These are phyloP conservation scores for Pythium insidiosum DNA, from an alignment of 352 stramenopile species.

Conservation along the genomic window DNA sequence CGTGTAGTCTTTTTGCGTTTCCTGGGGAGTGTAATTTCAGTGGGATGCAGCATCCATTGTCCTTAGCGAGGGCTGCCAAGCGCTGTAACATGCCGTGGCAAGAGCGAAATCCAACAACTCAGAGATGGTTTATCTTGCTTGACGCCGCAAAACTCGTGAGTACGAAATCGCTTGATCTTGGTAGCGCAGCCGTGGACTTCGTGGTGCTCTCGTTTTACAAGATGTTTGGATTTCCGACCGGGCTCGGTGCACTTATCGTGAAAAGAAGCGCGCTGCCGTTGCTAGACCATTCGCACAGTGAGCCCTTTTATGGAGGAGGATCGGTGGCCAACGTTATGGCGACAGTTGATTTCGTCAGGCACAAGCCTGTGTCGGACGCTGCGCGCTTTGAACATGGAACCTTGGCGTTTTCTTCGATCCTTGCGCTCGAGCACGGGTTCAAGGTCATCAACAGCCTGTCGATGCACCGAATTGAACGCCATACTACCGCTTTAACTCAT, in stretches of 20 bases:
- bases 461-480: conserved; percentile 35
- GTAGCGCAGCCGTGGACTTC: conserved; percentile 38
- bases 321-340: conserved; percentile 57
- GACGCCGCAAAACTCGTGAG: conserved; percentile 65
- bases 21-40: conserved; percentile 79
- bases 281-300: too few relatives aligned
- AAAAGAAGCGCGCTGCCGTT: conserved; percentile 17
- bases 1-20: conserved; percentile 46
- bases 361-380: conserved; percentile 13
- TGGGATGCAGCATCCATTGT: conserved; percentile 36
- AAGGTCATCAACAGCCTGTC: conserved; percentile 28
- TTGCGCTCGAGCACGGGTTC: conserved; percentile 48
- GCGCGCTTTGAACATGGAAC: conserved; percentile 51
- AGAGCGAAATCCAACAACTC: neutral
- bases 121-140: conserved; percentile 59
- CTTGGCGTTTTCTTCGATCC: conserved; percentile 55
- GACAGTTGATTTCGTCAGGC: conserved; percentile 26
- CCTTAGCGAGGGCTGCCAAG: conserved; percentile 19
- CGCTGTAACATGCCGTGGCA: conserved; percentile 19
- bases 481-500: conserved; percentile 34
- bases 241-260: conserved; percentile 53
- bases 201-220: conserved; percentile 81
- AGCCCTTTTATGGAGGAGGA: conserved; percentile 56
- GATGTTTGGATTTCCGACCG: conserved; percentile 69
- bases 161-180: conserved; percentile 50